Percentiles rank a stretch among this genome's conserved stretches.
phyloP scores from a whole-genome alignment of 176 grass and related monocot species.

The Musa beccarii region DNA sequence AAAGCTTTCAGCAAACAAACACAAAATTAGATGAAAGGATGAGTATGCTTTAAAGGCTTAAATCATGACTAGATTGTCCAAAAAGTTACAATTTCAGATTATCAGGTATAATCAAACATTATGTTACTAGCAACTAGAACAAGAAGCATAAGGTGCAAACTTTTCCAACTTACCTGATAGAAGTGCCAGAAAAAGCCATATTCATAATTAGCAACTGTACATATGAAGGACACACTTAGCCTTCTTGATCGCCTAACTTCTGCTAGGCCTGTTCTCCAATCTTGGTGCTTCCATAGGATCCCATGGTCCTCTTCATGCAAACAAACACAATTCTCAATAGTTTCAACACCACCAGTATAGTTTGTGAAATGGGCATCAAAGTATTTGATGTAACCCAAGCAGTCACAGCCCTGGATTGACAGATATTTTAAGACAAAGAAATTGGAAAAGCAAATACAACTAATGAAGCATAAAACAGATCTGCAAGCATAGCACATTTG shows the following conservation, averaged over 20 bases:
- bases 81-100: neutral
- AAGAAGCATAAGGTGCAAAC: too few relatives aligned
- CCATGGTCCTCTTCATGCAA: constrained; percentile 99
- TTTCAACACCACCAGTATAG: constrained; percentile 89
- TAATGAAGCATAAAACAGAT: constrained; percentile 1
- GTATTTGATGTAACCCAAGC: constrained; percentile 96
- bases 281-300: constrained; percentile 99
- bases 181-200: constrained; percentile 99
- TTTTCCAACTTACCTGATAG: constrained; percentile 50
- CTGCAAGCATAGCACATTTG: constrained; percentile 6
- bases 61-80: neutral
- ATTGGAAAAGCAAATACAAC: constrained; percentile 16
- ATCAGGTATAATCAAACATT: neutral
- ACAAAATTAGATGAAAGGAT: neutral
- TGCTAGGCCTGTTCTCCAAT: constrained; percentile 97
- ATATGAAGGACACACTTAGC: constrained; percentile 96
- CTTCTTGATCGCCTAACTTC: constrained; percentile 97
- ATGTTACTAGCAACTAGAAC: too few relatives aligned
- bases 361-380: constrained; percentile 99
- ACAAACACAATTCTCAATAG: constrained; percentile 98
- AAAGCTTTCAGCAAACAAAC: neutral
- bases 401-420: constrained; percentile 79
- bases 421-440: neutral
- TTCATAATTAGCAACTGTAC: constrained; percentile 98
- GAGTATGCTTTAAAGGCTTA: too few relatives aligned